A percentile compares a stretch with the other conserved stretches of the same genome.
Evolutionary conservation across 2,329 filamentous ascomycete species (phyloP).

Genomic region (Monilinia aucupariae): DNA sequence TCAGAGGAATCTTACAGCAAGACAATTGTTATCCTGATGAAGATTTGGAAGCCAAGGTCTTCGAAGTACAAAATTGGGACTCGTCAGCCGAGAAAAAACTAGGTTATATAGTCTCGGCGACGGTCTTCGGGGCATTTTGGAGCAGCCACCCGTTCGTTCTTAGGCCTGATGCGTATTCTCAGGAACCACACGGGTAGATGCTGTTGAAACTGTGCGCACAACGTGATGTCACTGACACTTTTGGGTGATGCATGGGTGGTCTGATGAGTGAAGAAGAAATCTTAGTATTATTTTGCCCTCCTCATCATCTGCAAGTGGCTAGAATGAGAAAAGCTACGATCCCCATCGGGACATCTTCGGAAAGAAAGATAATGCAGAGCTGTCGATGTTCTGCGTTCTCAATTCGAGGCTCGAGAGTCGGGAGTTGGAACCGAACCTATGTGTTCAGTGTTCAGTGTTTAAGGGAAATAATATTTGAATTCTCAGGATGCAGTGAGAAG

Average conservation of each 20-base stretch:
- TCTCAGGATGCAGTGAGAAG: not conserved
- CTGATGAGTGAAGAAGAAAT: not conserved
- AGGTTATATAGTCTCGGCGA: slow-evolving; percentile 6
- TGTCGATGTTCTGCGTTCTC: not conserved
- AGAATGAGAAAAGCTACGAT: not conserved
- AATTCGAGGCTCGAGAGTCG: not conserved
- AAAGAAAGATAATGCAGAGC: not conserved
- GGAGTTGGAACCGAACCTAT: not conserved
- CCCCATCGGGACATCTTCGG: not conserved
- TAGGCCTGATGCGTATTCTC: not conserved
- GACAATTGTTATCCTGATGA: not conserved
- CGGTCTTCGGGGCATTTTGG: slow-evolving; percentile 7
- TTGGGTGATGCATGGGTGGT: slow-evolving; percentile 1
- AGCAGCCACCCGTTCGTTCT: slow-evolving; percentile 11
- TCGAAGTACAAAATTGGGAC: not conserved
- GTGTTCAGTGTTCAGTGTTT: not conserved
- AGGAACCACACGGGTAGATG: slow-evolving; percentile 3
- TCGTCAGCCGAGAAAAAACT: not conserved
- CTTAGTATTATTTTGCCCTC: not conserved
- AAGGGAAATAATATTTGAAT: not conserved
- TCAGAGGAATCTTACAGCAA: not conserved
- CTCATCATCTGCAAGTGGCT: not conserved
- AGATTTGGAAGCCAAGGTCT: not conserved
- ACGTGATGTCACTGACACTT: slow-evolving; percentile 15
- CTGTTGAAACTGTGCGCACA: slow-evolving; percentile 5